A percentile compares a stretch with the other conserved stretches of the same genome.
Evolutionary conservation across 2,329 filamentous ascomycete species (phyloP).

Genomic region (Pyricularia sp.): DNA sequence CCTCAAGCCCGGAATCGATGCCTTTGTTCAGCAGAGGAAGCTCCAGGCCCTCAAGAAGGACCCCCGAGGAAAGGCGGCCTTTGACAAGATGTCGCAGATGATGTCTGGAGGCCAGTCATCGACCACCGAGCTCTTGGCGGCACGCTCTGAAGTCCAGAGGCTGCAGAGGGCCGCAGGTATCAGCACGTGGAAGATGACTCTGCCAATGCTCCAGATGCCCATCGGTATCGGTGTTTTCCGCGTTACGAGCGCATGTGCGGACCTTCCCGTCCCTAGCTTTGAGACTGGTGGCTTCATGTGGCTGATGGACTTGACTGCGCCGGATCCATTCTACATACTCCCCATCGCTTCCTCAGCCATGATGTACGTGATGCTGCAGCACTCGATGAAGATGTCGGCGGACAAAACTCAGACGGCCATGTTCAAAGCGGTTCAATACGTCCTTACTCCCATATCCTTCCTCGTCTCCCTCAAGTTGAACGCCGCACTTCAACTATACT

Average conservation of each 20-base stretch:
- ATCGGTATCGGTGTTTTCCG: conserved; percentile 74
- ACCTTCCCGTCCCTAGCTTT: conserved; percentile 69
- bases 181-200: conserved; percentile 32
- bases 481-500: conserved; percentile 48
- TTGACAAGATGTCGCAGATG: conserved; percentile 28
- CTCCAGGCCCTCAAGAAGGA: conserved; percentile 33
- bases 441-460: conserved; percentile 18
- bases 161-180: conserved; percentile 44
- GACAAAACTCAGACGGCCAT: conserved; percentile 19
- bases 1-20: conserved; percentile 50
- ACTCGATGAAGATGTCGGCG: conserved; percentile 19
- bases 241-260: conserved; percentile 58
- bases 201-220: conserved; percentile 47
- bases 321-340: conserved; percentile 67
- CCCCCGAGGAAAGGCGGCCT: conserved; percentile 34
- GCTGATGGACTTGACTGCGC: conserved; percentile 62
- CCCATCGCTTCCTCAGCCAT: conserved; percentile 43
- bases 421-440: conserved; percentile 20
- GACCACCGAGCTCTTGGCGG: background rate
- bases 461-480: conserved; percentile 33
- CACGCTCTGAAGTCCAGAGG: conserved; percentile 20
- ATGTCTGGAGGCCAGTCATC: background rate
- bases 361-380: conserved; percentile 4
- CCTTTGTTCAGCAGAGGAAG: conserved; percentile 48
- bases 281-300: conserved; percentile 59